Evolutionary conservation across 352 stramenopile genomes (phyloP).

Genomic region (Globisporangium paroecandrum): DNA sequence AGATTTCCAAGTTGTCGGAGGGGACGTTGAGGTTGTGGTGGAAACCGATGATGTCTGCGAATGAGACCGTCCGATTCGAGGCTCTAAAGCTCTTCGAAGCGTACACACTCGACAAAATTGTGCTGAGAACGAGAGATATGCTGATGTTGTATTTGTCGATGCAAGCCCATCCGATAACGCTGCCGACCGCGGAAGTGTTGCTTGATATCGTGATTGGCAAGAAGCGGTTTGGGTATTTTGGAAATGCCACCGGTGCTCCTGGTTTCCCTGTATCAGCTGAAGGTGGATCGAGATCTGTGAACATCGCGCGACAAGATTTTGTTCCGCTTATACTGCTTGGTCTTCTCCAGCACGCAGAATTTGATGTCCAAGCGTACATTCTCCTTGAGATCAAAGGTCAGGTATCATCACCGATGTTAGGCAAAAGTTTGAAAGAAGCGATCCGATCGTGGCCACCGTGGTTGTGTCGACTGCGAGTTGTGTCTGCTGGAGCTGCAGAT

Average conservation of each 20-base stretch:
- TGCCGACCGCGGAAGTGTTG: conserved; percentile 42
- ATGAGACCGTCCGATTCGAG: conserved; percentile 51
- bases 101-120: conserved; percentile 64
- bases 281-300: conserved; percentile 30
- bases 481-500: conserved; percentile 24
- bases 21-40: conserved; percentile 63
- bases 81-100: conserved; percentile 64
- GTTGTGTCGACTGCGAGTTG: conserved; percentile 46
- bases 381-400: conserved; percentile 55
- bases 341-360: conserved; percentile 41
- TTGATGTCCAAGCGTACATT: conserved; percentile 47
- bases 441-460: conserved; percentile 72
- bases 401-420: conserved; percentile 36
- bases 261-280: neutral
- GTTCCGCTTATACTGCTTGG: conserved; percentile 53
- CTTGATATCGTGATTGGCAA: conserved; percentile 64
- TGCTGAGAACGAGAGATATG: conserved; percentile 55
- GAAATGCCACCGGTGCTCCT: neutral
- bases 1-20: conserved; percentile 55
- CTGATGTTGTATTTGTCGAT: conserved; percentile 57
- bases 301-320: conserved; percentile 50
- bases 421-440: conserved; percentile 58
- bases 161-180: conserved; percentile 50
- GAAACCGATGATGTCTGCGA: conserved; percentile 47
- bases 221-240: conserved; percentile 24